phyloP scores from a whole-genome alignment of 768 basidiomycete species.

The Astraeus odoratus region DNA sequence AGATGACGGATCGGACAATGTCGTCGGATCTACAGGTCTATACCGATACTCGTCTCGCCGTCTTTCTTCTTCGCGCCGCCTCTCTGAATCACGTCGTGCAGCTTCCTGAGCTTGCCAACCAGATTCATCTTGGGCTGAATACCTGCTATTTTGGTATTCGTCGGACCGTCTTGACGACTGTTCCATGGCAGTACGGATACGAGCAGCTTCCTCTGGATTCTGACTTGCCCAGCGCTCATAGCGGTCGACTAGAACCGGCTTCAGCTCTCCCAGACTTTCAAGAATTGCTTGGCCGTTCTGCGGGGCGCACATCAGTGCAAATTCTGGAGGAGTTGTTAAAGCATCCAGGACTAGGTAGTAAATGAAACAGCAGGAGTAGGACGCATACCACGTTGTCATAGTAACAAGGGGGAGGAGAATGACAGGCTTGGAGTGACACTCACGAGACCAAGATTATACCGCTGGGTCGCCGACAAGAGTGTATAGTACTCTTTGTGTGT shows the following conservation, averaged over 20 bases:
- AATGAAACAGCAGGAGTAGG: too few species aligned
- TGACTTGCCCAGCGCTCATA: slow-evolving; percentile 53
- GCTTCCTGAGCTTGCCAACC: slow-evolving; percentile 27
- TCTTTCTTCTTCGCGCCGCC: slow-evolving; percentile 27
- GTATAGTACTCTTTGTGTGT: slow-evolving; percentile 58
- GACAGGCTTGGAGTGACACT: slow-evolving; percentile 25
- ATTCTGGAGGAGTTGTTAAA: slow-evolving; percentile 2
- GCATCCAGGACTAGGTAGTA: too few species aligned
- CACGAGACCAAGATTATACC: slow-evolving; percentile 63
- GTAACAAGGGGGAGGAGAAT: background rate
- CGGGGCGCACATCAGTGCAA: slow-evolving; percentile 15
- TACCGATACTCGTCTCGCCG: slow-evolving; percentile 31
- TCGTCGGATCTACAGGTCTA: slow-evolving; percentile 15
- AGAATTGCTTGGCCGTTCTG: slow-evolving; percentile 77
- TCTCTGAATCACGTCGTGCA: slow-evolving; percentile 24
- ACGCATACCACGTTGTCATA: slow-evolving; percentile 2
- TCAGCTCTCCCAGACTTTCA: slow-evolving; percentile 56
- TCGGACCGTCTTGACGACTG: slow-evolving; percentile 14
- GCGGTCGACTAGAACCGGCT: slow-evolving; percentile 54
- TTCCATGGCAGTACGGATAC: slow-evolving; percentile 17
- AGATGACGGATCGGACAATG: slow-evolving; percentile 9
- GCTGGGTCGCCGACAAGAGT: slow-evolving; percentile 49
- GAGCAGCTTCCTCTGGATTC: slow-evolving; percentile 32
- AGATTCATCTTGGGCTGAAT: slow-evolving; percentile 26
- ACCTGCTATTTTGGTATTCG: slow-evolving; percentile 19